Percentiles rank a stretch among this genome's conserved stretches.
Conservation (phyloP, 2,329 filamentous ascomycete genomes). For the Ceratocystis smalleyi region DNA sequence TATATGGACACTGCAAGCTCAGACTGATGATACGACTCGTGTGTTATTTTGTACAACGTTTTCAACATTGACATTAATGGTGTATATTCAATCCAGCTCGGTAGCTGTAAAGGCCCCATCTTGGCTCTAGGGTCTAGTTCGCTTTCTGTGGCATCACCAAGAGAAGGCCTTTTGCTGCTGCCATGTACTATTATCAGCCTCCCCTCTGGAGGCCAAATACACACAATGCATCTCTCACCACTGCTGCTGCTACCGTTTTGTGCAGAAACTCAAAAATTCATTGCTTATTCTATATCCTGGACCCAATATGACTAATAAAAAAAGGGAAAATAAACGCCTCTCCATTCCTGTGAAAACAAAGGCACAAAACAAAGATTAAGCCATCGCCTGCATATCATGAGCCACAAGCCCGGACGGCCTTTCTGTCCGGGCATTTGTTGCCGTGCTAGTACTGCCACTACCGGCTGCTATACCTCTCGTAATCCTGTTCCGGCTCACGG, state of each 20-base stretch:
- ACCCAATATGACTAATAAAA: slow-evolving; percentile 11
- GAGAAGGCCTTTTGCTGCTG: background rate
- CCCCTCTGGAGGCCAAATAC: background rate
- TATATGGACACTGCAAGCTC: background rate
- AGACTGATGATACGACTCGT: background rate
- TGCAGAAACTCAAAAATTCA: slow-evolving; percentile 10
- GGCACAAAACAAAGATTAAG: slow-evolving; percentile 9
- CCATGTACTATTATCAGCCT: slow-evolving; percentile 7
- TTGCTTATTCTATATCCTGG: slow-evolving; percentile 15
- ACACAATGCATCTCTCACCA: background rate
- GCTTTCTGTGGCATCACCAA: background rate
- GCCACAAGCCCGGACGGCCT: background rate
- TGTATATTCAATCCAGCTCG: background rate
- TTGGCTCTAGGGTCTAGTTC: background rate
- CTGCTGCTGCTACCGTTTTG: background rate
- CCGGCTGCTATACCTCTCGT: slow-evolving; percentile 20
- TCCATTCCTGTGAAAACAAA: background rate
- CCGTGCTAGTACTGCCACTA: background rate
- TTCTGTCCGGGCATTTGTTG: background rate
- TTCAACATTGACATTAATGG: background rate
- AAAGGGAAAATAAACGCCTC: slow-evolving; percentile 11
- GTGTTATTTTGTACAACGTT: background rate
- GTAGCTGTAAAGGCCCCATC: background rate
- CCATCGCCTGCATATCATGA: slow-evolving; percentile 5
- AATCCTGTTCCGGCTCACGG: slow-evolving; percentile 25